Percentiles rank a stretch among this genome's conserved stretches.
Evolutionary conservation across 495 filamentous ascomycete species (phyloP).

Genomic region (Penicillium fimorum): DNA sequence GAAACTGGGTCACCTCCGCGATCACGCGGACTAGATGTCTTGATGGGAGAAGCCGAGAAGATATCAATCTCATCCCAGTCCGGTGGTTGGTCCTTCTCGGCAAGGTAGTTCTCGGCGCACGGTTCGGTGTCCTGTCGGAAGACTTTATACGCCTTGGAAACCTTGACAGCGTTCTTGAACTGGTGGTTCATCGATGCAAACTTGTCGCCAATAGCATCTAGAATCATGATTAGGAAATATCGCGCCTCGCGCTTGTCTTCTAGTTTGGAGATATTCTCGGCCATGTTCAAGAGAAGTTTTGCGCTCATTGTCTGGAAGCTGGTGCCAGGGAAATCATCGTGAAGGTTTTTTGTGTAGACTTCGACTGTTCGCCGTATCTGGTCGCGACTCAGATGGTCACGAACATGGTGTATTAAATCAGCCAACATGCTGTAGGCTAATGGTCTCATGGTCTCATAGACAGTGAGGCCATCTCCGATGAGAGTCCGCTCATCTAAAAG

Average conservation of each 20-base stretch:
- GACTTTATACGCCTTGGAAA: conserved; percentile 70
- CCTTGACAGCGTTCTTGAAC: conserved; percentile 89
- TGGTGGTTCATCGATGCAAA: conserved; percentile 98
- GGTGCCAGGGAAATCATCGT: conserved; percentile 93
- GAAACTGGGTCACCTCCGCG: conserved; percentile 88
- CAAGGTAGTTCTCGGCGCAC: conserved; percentile 71
- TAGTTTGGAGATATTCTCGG: conserved; percentile 90
- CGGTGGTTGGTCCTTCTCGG: conserved; percentile 73
- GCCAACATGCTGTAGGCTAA: conserved; percentile 98
- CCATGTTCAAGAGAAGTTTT: conserved; percentile 94
- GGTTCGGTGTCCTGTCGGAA: conserved; percentile 61
- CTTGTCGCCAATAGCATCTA: conserved; percentile 96
- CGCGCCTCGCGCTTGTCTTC: conserved; percentile 89
- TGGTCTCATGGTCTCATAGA: conserved; percentile 94
- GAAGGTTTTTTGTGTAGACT: conserved; percentile 94
- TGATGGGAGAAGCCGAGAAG: conserved; percentile 93
- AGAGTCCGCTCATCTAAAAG: conserved; percentile 89
- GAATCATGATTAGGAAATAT: conserved; percentile 94
- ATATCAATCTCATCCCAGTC: conserved; percentile 99
- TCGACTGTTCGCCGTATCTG: conserved; percentile 95
- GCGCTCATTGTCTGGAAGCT: conserved; percentile 99
- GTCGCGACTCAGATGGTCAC: conserved; percentile 74
- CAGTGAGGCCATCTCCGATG: conserved; percentile 93
- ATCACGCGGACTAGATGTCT: conserved; percentile 89
- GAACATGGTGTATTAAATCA: conserved; percentile 95